Base-by-base conservation (phyloP, 192 early-diverging fungal genomes). In the Coemansia asiatica region DNA sequence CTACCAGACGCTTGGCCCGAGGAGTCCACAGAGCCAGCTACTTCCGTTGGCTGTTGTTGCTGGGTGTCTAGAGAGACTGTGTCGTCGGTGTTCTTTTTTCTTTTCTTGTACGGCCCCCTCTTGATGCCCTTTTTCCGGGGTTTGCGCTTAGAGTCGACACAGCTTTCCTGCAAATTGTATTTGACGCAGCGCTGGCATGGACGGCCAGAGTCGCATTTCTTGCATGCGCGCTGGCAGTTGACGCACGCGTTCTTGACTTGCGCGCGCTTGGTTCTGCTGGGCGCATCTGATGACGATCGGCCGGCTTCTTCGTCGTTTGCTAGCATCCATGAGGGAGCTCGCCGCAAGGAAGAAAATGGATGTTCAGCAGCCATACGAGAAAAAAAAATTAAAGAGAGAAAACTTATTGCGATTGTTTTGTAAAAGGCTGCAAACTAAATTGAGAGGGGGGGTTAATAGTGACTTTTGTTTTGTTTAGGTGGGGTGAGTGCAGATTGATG, bases 181-280 rank as follows among this genome's bases (percentile, higher is more conserved):
- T 89, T 89, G 49, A 90, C 68, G 67, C 95, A 97, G 6, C 94
- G 86, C 67, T 76, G 71, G 67, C 95, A 95, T 2, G 94, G 95
- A 54, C 94, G 72, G n/a, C 71, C 87, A 56, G 89, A 87, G 64
- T 92, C 93, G 72, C 95, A 95, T 74, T 94, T 96, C 75, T 97
- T 97, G 77, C 92, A 94, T 0, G 92, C 88, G 44, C 90, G 89
- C 78, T 92, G 90, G 61, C 94, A 95, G 62, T 95, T 91, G 31
- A 90, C 66, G 84, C 93, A 95, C 9, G 93, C 93, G 70, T 93
- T 95, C 65, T 95, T 95, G 48, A 95, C 93, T 69, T 95, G 93
- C 31, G 85, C 84, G 59, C 92, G 85, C 60, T 91, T 92, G 12
- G 68, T 19, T 4, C 75, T 61, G 23, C 19, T 61, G 28, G 59